Evolutionary conservation across 1,284 basidiomycete genomes (phyloP).

Genomic region (Austroboletus olivaceoglutinosus): DNA sequence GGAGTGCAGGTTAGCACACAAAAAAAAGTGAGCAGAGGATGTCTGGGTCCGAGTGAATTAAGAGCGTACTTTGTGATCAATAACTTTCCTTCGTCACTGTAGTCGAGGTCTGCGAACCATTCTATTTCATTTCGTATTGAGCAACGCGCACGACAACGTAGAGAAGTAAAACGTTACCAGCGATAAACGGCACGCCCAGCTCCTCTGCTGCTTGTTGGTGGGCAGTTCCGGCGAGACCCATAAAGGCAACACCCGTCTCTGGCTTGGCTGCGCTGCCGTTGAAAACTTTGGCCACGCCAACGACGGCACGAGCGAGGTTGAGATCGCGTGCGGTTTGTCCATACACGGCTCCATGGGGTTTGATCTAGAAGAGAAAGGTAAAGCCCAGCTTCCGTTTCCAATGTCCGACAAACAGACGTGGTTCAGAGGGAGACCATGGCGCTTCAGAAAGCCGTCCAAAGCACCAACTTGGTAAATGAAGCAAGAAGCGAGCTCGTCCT

Average conservation of each 20-base stretch:
- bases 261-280: slow-evolving; percentile 19
- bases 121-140: slow-evolving; percentile 35
- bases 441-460: slow-evolving; percentile 52
- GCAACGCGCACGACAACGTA: not conserved
- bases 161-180: slow-evolving; percentile 39
- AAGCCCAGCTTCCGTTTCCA: not conserved
- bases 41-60: no score
- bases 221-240: slow-evolving; percentile 59
- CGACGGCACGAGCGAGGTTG: slow-evolving; percentile 49
- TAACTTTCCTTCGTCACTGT: slow-evolving; percentile 51
- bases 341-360: slow-evolving; percentile 59
- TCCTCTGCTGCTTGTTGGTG: slow-evolving; percentile 55
- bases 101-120: slow-evolving; percentile 64
- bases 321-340: slow-evolving; percentile 53
- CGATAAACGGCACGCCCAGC: slow-evolving; percentile 53
- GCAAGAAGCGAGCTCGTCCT: slow-evolving; percentile 56
- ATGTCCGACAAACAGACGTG: slow-evolving; percentile 39
- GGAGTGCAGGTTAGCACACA: not conserved
- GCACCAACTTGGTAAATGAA: slow-evolving; percentile 65
- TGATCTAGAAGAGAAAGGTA: slow-evolving; percentile 34
- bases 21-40: not conserved
- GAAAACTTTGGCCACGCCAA: slow-evolving; percentile 51
- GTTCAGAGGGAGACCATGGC: slow-evolving; percentile 47
- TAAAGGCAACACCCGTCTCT: slow-evolving; percentile 43
- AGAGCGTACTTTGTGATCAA: slow-evolving; percentile 52